Evolutionary conservation across 305 asterid species (phyloP).

Genomic region (Fraxinus ornus): DNA sequence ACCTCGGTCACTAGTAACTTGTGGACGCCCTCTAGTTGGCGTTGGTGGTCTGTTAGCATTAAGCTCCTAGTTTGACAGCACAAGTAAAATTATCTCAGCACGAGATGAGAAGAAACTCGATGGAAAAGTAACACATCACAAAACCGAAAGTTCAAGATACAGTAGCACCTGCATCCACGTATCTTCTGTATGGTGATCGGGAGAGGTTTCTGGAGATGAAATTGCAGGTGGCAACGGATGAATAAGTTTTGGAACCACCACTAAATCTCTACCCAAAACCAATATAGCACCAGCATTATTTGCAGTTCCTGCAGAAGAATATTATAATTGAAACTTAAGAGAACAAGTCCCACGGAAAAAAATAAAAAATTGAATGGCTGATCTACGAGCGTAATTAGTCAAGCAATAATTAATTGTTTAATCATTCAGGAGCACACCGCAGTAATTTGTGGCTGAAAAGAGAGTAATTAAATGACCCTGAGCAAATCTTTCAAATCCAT

Average conservation of each 20-base stretch:
- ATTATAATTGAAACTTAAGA: background rate
- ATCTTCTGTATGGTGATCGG: slow-evolving; percentile 82
- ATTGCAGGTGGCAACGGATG: slow-evolving; percentile 94
- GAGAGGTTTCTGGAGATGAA: slow-evolving; percentile 91
- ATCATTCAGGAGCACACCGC: slow-evolving; percentile 54
- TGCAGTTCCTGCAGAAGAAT: slow-evolving; percentile 69
- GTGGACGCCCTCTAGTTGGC: slow-evolving; percentile 99
- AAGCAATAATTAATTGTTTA: background rate
- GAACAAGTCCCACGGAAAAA: background rate
- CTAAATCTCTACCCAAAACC: slow-evolving; percentile 98
- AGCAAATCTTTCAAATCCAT: slow-evolving; percentile 99
- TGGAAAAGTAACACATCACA: background rate
- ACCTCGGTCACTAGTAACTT: slow-evolving; percentile 85
- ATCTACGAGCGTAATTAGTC: background rate
- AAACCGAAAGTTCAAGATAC: slow-evolving; percentile 14
- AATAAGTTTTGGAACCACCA: slow-evolving; percentile 93
- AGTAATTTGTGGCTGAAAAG: slow-evolving; percentile 96
- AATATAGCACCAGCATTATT: slow-evolving; percentile 99
- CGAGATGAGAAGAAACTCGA: background rate
- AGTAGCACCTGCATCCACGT: slow-evolving; percentile 97
- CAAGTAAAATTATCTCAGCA: background rate
- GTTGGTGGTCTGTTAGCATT: slow-evolving; percentile 98
- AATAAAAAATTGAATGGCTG: background rate
- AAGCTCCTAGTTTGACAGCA: slow-evolving; percentile 58
- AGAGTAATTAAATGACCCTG: slow-evolving; percentile 97